Evolutionary conservation across 2,329 filamentous ascomycete species (phyloP).

Genomic region (Juglanconis sp.): DNA sequence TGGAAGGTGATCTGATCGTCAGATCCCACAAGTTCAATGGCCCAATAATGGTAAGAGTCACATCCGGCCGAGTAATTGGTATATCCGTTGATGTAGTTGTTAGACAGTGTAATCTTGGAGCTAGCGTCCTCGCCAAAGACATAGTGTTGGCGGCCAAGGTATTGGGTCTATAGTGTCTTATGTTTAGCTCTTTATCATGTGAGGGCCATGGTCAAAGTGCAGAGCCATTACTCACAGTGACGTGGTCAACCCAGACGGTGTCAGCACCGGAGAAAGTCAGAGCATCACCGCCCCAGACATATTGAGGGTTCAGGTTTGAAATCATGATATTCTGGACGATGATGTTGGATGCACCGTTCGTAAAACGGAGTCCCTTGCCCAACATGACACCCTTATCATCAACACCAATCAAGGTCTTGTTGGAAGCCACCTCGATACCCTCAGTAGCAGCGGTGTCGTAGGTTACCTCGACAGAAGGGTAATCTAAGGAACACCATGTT

Average conservation of each 20-base stretch:
- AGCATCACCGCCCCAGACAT: conserved; percentile 12
- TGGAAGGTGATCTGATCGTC: conserved; percentile 56
- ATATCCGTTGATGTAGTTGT: conserved; percentile 55
- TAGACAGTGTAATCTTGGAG: conserved; percentile 58
- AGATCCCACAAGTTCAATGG: conserved; percentile 53
- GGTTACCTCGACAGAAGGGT: conserved; percentile 39
- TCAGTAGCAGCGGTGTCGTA: conserved; percentile 49
- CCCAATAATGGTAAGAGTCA: conserved; percentile 59
- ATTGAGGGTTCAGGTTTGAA: conserved; percentile 37
- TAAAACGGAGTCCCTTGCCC: conserved; percentile 53
- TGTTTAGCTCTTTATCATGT: not conserved
- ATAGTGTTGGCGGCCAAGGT: conserved; percentile 58
- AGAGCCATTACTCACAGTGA: conserved; percentile 25
- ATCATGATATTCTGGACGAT: conserved; percentile 59
- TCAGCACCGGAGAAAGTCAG: conserved; percentile 24
- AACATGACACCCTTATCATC: conserved; percentile 50
- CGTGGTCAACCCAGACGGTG: conserved; percentile 49
- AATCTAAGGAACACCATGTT: not conserved
- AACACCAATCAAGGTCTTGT: conserved; percentile 56
- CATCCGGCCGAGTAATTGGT: conserved; percentile 55
- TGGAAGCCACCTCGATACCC: conserved; percentile 50
- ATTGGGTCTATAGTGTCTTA: conserved; percentile 39
- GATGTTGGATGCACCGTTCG: conserved; percentile 46
- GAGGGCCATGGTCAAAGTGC: not conserved
- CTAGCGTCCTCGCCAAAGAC: conserved; percentile 52